These are phyloP conservation scores for Triticum timopheevii DNA, from an alignment of 176 grass and related monocot genomes.

Conservation along the genomic window DNA sequence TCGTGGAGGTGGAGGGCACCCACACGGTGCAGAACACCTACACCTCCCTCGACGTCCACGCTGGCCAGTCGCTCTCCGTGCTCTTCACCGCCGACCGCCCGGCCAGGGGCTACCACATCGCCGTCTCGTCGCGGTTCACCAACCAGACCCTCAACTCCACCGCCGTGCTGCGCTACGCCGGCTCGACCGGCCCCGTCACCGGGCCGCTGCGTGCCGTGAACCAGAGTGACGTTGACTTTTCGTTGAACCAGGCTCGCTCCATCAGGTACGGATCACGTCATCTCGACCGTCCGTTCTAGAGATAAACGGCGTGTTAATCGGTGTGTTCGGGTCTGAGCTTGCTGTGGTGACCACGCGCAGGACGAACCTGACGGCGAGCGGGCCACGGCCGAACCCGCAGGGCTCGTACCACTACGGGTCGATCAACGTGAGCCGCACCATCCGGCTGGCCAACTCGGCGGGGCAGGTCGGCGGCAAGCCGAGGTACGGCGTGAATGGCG, in stretches of 20 bases:
- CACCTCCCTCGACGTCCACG: slow-evolving; percentile 68
- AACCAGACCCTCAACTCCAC: slow-evolving; percentile 39
- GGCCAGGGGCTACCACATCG: slow-evolving; percentile 50
- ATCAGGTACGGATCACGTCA: slow-evolving; percentile 26
- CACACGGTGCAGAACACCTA: slow-evolving; percentile 82
- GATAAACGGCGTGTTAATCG: background rate
- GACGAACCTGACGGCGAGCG: slow-evolving; percentile 86
- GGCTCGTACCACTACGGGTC: slow-evolving; percentile 91
- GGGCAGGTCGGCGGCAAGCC: slow-evolving; percentile 45
- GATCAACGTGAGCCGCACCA: slow-evolving; percentile 74
- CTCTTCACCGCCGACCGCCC: slow-evolving; percentile 52
- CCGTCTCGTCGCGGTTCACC: slow-evolving; percentile 64
- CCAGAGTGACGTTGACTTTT: slow-evolving; percentile 36
- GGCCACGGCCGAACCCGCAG: slow-evolving; percentile 87
- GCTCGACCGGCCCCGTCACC: slow-evolving; percentile 15
- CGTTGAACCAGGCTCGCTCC: slow-evolving; percentile 63
- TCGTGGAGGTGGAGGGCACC: slow-evolving; percentile 85
- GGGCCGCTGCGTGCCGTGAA: background rate
- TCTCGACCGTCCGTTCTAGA: background rate
- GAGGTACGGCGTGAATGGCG: slow-evolving; percentile 73
- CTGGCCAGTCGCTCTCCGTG: slow-evolving; percentile 79
- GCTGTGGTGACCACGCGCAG: slow-evolving; percentile 6
- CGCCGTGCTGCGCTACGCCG: slow-evolving; percentile 52
- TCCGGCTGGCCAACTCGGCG: slow-evolving; percentile 64
- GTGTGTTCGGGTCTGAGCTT: background rate